These are phyloP conservation scores for Kodamaea derodonti DNA, from an alignment of 1,139 yeast genomes.

Conservation along the genomic window DNA sequence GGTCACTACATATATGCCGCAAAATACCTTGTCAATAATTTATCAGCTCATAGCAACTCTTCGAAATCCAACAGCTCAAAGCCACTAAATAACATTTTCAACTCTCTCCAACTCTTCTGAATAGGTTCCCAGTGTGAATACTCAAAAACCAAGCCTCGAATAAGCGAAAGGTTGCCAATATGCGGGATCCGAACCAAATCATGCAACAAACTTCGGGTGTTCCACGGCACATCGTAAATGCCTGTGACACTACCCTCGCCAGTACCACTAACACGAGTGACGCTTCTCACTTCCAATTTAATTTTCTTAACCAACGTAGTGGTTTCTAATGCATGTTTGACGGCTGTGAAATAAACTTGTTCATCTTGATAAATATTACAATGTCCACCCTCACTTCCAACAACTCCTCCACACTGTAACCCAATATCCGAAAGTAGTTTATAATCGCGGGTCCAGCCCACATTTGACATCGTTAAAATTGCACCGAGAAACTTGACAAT, in stretches of 20 bases:
- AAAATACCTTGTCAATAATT: too few species aligned
- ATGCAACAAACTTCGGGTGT: conserved; percentile 33
- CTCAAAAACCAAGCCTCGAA: conserved; percentile 28
- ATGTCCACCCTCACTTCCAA: conserved; percentile 25
- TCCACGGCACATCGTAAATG: conserved; percentile 37
- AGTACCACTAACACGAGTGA: background rate
- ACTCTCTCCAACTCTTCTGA: conserved; percentile 34
- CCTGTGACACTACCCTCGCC: conserved; percentile 4
- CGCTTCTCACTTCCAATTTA: conserved; percentile 3
- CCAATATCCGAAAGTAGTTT: conserved; percentile 29
- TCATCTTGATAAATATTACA: conserved; percentile 23
- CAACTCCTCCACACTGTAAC: conserved; percentile 25
- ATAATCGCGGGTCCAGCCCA: conserved; percentile 34
- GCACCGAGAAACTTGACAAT: conserved; percentile 30
- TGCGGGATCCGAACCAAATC: conserved; percentile 37
- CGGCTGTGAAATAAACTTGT: conserved; percentile 26
- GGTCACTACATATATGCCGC: too few species aligned
- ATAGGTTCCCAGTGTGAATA: conserved; percentile 42
- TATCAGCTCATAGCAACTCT: conserved; percentile 1
- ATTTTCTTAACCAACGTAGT: conserved; percentile 22
- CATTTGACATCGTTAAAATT: conserved; percentile 32
- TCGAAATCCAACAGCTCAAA: conserved; percentile 20
- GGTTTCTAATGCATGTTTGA: conserved; percentile 36
- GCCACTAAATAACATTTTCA: conserved; percentile 37
- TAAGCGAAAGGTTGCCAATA: conserved; percentile 25